Evolutionary conservation across 1,284 basidiomycete genomes (phyloP), one percentile per base, ranked within the genome.

Genomic region (Ceratobasidium sp.): DNA sequence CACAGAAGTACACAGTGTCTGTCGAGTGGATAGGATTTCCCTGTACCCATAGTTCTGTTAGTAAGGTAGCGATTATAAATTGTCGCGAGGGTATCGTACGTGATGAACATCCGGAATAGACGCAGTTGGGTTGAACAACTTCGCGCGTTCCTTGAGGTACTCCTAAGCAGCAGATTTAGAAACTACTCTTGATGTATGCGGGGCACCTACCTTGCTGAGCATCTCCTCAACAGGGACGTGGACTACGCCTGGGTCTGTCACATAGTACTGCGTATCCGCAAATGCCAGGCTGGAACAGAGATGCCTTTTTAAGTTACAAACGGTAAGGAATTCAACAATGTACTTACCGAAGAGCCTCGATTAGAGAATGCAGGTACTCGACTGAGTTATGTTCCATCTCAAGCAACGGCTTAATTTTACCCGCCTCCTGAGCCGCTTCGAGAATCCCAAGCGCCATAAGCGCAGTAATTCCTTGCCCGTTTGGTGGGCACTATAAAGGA

Each of bases 401-500:
- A 30, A 92, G 84, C 0, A 98, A 85, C 23, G 94, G 88, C 77
- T 88, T 89, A 41, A 93, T 88, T 77, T 90, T 90, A 1, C 93
- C 92, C 82, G 92, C 89, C 69, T 90, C 89, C 84, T 97, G 93
- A 30, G 97, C 88, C 41, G 89, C 90, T 82, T 99, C 97, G 62
- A 99, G 86, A 77, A 99, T 96, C 0, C 97, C 97, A 8, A 99
- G 88, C 4, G 96, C 96, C 64, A 99, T 87, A 12, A 99, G 88
- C 0, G 97, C 95, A 1, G 96, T 96, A n/a, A 99, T 89, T 85
- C 94, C 97, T 90, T 98, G 96, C 18, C 97, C 96, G 83, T 97
- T 98, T 0, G 96, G 96, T 6, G 96, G 96, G 82, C 96, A 97
- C 92, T 96, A 64, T 10, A 67, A 55, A 79, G 64, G 23, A 76